These are phyloP conservation scores for Canariomyces notabilis DNA, from an alignment of 2,329 filamentous ascomycete species.

Conservation along the genomic window DNA sequence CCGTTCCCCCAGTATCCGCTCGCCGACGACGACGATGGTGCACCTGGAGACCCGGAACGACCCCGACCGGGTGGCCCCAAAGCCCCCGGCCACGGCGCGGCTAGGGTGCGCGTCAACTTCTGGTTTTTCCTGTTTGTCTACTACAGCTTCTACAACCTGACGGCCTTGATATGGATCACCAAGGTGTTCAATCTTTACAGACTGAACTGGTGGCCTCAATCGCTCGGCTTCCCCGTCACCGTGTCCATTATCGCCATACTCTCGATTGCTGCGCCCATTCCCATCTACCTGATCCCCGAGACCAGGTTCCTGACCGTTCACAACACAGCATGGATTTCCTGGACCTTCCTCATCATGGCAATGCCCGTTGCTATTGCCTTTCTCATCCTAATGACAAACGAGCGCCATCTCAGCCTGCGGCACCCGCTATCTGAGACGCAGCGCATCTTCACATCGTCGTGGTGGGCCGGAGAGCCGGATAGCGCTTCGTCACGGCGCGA, in stretches of 20 bases:
- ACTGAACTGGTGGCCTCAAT: conserved; percentile 65
- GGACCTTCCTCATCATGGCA: conserved; percentile 67
- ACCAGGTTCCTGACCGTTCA: conserved; percentile 51
- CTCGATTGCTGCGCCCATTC: conserved; percentile 56
- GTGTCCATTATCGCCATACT: conserved; percentile 55
- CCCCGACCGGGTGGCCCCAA: conserved; percentile 32
- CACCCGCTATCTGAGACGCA: conserved; percentile 61
- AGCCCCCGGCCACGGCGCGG: conserved; percentile 57
- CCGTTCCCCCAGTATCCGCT: conserved; percentile 61
- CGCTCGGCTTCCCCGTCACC: conserved; percentile 60
- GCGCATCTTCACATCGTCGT: conserved; percentile 60
- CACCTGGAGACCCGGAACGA: conserved; percentile 21
- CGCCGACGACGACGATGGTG: conserved; percentile 31
- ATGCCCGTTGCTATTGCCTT: conserved; percentile 63
- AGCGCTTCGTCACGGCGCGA: conserved; percentile 39
- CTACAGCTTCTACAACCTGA: conserved; percentile 64
- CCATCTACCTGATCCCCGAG: conserved; percentile 52
- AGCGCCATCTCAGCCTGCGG: conserved; percentile 57
- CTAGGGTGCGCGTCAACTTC: conserved; percentile 61
- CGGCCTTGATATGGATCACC: conserved; percentile 64
- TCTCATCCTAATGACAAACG: conserved; percentile 57
- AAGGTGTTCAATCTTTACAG: conserved; percentile 68
- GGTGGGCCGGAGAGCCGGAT: conserved; percentile 58
- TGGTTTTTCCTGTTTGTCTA: conserved; percentile 69
- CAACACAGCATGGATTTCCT: conserved; percentile 64